A percentile compares a stretch with the other conserved stretches of the same genome.
phyloP scores from a whole-genome alignment of 371 early-diverging fungal genomes.

The Cokeromyces recurvatus region DNA sequence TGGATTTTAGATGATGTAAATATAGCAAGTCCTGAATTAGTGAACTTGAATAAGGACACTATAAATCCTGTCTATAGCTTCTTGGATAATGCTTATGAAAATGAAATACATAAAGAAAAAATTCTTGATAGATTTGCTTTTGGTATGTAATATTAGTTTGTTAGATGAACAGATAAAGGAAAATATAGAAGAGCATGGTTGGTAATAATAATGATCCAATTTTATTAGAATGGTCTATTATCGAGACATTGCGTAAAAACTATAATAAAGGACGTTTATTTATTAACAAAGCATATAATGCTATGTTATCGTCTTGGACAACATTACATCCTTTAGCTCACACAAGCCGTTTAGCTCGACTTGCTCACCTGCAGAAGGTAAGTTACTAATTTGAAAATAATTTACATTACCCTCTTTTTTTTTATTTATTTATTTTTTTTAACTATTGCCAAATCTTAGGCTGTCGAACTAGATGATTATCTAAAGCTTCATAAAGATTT shows the following conservation, averaged over 20 bases:
- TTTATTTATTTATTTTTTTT: too few relatives aligned
- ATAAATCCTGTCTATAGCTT: conserved; percentile 54
- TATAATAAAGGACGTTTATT: conserved; percentile 50
- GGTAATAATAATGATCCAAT: too few relatives aligned
- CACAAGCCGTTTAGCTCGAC: conserved; percentile 40
- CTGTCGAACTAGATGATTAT: conserved; percentile 62
- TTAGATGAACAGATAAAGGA: too few relatives aligned
- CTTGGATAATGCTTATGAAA: conserved; percentile 39
- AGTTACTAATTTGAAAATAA: conserved; percentile 1
- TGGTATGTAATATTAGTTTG: conserved; percentile 36
- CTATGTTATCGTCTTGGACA: conserved; percentile 49
- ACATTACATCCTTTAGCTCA: conserved; percentile 52
- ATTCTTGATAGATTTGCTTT: conserved; percentile 37
- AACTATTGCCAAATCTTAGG: too few relatives aligned
- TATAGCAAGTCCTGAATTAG: not conserved
- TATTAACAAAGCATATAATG: conserved; percentile 47
- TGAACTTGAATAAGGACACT: not conserved
- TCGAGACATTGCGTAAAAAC: conserved; percentile 36
- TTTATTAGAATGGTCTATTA: conserved; percentile 45
- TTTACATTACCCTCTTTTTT: not conserved
- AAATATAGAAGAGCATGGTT: too few relatives aligned
- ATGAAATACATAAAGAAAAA: conserved; percentile 31
- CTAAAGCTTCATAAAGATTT: conserved; percentile 34
- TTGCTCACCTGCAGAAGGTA: conserved; percentile 52
- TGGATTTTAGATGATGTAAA: not conserved